phyloP scores from a whole-genome alignment of 306 rosid genomes.

The Castanea sativa region DNA sequence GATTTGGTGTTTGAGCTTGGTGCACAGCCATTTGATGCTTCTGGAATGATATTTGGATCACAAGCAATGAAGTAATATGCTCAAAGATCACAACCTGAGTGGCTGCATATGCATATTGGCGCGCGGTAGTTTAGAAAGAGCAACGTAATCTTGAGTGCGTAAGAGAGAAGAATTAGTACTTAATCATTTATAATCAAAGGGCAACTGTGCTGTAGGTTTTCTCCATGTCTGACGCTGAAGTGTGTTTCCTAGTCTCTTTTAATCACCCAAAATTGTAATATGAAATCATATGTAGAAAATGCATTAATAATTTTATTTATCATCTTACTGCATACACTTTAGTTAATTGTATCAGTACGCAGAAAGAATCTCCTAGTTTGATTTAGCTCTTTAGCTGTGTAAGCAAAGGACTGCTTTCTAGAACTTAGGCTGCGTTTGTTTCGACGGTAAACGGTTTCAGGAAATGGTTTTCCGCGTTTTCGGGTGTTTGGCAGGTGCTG shows the following conservation, averaged over 20 bases:
- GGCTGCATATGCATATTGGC: slow-evolving; percentile 38
- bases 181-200: no score
- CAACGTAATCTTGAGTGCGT: slow-evolving; percentile 36
- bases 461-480: no score
- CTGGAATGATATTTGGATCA: slow-evolving; percentile 69
- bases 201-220: no score
- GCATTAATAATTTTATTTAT: no score
- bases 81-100: slow-evolving; percentile 21
- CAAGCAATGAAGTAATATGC: slow-evolving; percentile 61
- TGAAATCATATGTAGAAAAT: no score
- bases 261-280: no score
- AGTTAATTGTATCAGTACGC: slow-evolving; percentile 1
- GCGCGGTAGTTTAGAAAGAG: slow-evolving; percentile 55
- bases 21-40: slow-evolving; percentile 58
- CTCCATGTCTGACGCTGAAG: no score
- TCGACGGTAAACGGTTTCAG: no score
- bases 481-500: no score
- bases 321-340: background rate
- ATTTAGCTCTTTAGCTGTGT: background rate
- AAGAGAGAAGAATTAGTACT: background rate
- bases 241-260: no score
- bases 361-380: slow-evolving; percentile 7
- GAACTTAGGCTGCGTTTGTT: no score
- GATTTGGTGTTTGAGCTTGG: slow-evolving; percentile 46
- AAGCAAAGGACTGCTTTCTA: background rate